Evolutionary conservation across 306 rosid species (phyloP).

Genomic region (Cucurbita argyrosperma): DNA sequence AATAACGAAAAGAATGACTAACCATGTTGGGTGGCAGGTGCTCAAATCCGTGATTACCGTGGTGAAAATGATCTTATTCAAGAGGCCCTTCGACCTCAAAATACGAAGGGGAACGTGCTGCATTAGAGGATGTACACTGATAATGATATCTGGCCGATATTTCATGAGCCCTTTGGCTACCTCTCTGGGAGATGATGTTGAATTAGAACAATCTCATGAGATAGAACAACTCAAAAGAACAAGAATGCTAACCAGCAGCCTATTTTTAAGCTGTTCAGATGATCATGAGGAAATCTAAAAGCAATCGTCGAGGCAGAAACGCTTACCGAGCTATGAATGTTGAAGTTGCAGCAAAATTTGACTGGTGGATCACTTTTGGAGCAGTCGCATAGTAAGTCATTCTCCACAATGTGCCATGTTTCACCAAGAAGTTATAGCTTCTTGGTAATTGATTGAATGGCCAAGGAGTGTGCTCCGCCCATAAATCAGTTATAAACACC

Average conservation of each 20-base stretch:
- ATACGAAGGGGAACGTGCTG: constrained; percentile 94
- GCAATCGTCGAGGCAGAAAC: not conserved
- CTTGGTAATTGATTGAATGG: constrained; percentile 92
- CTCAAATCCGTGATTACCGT: constrained; percentile 94
- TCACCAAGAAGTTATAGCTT: constrained; percentile 95
- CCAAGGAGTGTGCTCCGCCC: constrained; percentile 98
- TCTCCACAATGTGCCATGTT: constrained; percentile 81
- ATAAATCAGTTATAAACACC: constrained; percentile 92
- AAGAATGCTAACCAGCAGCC: not conserved
- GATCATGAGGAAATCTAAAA: not conserved
- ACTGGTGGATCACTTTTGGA: constrained; percentile 79
- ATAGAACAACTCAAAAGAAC: not conserved
- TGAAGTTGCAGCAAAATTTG: constrained; percentile 82
- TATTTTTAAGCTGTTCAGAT: not conserved
- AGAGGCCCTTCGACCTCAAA: constrained; percentile 74
- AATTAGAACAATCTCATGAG: not conserved
- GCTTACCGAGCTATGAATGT: constrained; percentile 89
- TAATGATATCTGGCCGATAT: constrained; percentile 92
- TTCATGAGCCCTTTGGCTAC: constrained; percentile 90
- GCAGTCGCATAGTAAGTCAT: constrained; percentile 83
- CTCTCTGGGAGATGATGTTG: constrained; percentile 24
- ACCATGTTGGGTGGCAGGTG: constrained; percentile 99
- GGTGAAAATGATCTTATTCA: constrained; percentile 85
- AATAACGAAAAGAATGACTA: constrained; percentile 11
- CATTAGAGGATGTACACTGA: constrained; percentile 97